Base-by-base conservation (phyloP, 345 rosid species). In the Iberis pinnata region DNA sequence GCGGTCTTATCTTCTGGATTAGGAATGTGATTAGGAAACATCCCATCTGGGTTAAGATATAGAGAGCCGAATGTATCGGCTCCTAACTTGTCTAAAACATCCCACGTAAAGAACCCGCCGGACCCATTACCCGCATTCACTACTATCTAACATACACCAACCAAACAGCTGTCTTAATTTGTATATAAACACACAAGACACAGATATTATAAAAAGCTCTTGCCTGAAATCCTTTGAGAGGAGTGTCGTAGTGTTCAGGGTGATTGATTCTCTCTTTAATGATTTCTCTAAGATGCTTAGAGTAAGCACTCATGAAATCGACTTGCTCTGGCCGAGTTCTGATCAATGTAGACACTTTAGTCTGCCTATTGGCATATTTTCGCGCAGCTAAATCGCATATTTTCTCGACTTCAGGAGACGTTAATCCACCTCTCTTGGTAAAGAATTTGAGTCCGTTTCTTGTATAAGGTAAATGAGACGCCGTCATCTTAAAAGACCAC, bases 41-140 rank as follows among this genome's bases (percentile, higher is more conserved):
- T 90, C 14, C 98, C 96, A 2, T 90, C 96, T 0, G 98, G 93
- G 37, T 78, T 84, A 6, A 90, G 81, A 67, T 84, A 73, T 1
- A 87, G 76, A 0, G 98, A 90, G 8, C 98, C 96, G 0, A 81
- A 84, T 8, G 95, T 90, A 74, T 84, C 95, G 0, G 93, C 96
- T 0, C 98, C 95, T 1, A 90, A 82, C 71, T 81, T 87, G 72
- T 90, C 96, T 55, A 87, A 54, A 13, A 90, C 96, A 40, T 73
- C 82, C 83, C 88, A 81, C 41, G 95, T 78, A 69, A 87, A 87
- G 77, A 87, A 90, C 6, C 98, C 96, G 56, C 96, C 92, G 29
- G 98, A 90, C 19, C 98, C 96, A 45, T 87, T 84, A 46, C 95
- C 96, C 22, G 95, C 93, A 60, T 90, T 84, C 4, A 84, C 96